Conservation (phyloP, 2,329 filamentous ascomycete genomes). For the Trichophaea hybrida region DNA sequence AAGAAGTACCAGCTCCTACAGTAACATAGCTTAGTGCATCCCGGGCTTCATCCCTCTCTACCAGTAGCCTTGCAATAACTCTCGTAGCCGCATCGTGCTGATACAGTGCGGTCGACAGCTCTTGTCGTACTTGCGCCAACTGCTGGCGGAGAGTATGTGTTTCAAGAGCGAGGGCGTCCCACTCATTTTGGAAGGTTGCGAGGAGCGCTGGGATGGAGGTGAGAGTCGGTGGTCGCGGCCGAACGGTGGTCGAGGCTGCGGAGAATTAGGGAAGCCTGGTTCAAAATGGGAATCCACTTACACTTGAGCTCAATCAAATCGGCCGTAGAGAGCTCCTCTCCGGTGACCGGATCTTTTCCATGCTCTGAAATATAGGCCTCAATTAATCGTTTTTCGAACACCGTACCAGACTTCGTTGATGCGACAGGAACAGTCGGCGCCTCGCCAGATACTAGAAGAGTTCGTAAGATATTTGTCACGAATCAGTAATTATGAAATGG, state of each 20-base stretch:
- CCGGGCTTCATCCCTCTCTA: slow-evolving; percentile 81
- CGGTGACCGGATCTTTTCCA: slow-evolving; percentile 79
- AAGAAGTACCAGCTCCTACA: slow-evolving; percentile 40
- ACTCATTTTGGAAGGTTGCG: slow-evolving; percentile 93
- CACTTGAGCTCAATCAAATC: slow-evolving; percentile 78
- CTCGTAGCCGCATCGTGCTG: slow-evolving; percentile 94
- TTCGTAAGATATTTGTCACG: slow-evolving; percentile 21
- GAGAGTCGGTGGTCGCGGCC: slow-evolving; percentile 78
- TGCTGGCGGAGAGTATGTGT: slow-evolving; percentile 84
- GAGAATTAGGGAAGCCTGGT: background rate
- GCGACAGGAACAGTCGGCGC: slow-evolving; percentile 87
- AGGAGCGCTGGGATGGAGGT: slow-evolving; percentile 93
- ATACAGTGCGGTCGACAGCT: slow-evolving; percentile 85
- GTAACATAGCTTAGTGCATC: slow-evolving; percentile 77
- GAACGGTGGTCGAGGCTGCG: slow-evolving; percentile 55
- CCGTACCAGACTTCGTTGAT: slow-evolving; percentile 72
- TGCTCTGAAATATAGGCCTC: slow-evolving; percentile 90
- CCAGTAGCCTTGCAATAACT: slow-evolving; percentile 81
- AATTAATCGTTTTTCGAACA: slow-evolving; percentile 91
- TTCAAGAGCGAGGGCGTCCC: slow-evolving; percentile 86
- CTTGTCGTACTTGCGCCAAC: slow-evolving; percentile 75
- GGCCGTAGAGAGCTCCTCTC: slow-evolving; percentile 66
- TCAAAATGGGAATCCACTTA: slow-evolving; percentile 5
- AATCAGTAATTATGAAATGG: slow-evolving; percentile 26
- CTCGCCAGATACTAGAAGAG: slow-evolving; percentile 71